A percentile compares a stretch with the other conserved stretches of the same genome.
Conservation (phyloP, 2,329 filamentous ascomycete genomes). For the Cercospora citrullina region DNA sequence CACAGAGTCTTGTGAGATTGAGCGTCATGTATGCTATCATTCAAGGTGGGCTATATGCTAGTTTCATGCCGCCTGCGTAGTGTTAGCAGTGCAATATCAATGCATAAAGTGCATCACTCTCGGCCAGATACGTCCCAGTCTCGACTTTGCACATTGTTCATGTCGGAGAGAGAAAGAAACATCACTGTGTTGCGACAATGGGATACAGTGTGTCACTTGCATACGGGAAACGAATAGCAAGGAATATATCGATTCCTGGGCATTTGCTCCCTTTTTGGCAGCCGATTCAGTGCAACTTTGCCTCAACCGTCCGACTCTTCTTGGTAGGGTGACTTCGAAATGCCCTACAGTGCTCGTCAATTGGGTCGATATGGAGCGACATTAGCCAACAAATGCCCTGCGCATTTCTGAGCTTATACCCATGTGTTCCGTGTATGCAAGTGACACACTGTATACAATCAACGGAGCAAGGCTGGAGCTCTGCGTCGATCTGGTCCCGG, state of each 20-base stretch:
- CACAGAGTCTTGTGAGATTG: conserved; percentile 56
- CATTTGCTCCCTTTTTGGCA: too few species aligned
- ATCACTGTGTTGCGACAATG: neutral
- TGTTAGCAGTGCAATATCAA: neutral
- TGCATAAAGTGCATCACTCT: neutral
- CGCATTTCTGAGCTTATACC: too few species aligned
- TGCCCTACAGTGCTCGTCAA: too few species aligned
- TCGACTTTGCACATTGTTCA: neutral
- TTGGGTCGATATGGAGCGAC: too few species aligned
- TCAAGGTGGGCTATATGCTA: conserved; percentile 81
- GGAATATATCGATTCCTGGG: too few species aligned
- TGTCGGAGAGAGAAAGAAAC: neutral
- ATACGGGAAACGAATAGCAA: too few species aligned
- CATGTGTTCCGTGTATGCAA: too few species aligned
- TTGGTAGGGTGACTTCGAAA: too few species aligned
- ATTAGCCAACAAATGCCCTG: too few species aligned
- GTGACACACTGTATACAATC: neutral
- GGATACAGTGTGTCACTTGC: too few species aligned
- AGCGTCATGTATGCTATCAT: conserved; percentile 81
- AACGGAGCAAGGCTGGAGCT: neutral
- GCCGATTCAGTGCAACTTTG: too few species aligned
- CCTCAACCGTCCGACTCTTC: too few species aligned
- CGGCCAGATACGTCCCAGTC: neutral
- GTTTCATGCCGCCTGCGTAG: conserved; percentile 81
- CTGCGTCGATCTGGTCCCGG: neutral